Percentiles rank a stretch among this genome's conserved stretches.
These are phyloP conservation scores for Heritiera littoralis DNA, from an alignment of 345 rosid genomes.

Conservation along the genomic window DNA sequence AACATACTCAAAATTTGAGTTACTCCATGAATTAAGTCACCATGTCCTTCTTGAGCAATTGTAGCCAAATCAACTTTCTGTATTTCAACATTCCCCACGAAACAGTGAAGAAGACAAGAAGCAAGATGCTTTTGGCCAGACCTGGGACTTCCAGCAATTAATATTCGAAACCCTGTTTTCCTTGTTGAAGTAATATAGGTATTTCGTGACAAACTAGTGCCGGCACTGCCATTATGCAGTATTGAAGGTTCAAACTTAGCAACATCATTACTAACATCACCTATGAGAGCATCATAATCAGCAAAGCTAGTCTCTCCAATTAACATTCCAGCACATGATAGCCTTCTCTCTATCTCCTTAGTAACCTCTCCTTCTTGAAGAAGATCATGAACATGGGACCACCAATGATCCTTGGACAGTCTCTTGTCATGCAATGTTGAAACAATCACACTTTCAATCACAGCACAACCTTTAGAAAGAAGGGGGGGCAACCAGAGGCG, in stretches of 20 bases:
- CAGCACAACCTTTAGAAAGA: constrained; percentile 60
- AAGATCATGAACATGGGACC: constrained; percentile 55
- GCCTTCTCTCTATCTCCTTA: constrained; percentile 56
- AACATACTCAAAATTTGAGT: constrained; percentile 77
- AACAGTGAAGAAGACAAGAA: constrained; percentile 86
- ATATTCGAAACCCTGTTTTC: constrained; percentile 64
- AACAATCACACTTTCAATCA: constrained; percentile 56
- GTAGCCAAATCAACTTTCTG: constrained; percentile 92
- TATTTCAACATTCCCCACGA: constrained; percentile 75
- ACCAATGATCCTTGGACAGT: constrained; percentile 58
- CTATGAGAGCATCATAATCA: constrained; percentile 41
- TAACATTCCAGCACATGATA: constrained; percentile 61
- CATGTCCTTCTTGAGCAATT: constrained; percentile 87
- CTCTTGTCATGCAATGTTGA: constrained; percentile 59
- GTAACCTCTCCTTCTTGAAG: constrained; percentile 65
- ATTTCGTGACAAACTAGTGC: constrained; percentile 33
- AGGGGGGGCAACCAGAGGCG: constrained; percentile 75
- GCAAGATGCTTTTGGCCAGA: constrained; percentile 95
- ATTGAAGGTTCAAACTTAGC: constrained; percentile 36
- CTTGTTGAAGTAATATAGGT: constrained; percentile 45
- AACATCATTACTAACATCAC: constrained; percentile 37
- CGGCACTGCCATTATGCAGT: constrained; percentile 29
- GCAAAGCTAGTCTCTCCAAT: constrained; percentile 47
- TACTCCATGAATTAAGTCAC: constrained; percentile 83
- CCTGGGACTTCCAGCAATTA: constrained; percentile 79